Evolutionary conservation across 2,329 filamentous ascomycete genomes (phyloP).

Genomic region (Dactylellina leptospora): DNA sequence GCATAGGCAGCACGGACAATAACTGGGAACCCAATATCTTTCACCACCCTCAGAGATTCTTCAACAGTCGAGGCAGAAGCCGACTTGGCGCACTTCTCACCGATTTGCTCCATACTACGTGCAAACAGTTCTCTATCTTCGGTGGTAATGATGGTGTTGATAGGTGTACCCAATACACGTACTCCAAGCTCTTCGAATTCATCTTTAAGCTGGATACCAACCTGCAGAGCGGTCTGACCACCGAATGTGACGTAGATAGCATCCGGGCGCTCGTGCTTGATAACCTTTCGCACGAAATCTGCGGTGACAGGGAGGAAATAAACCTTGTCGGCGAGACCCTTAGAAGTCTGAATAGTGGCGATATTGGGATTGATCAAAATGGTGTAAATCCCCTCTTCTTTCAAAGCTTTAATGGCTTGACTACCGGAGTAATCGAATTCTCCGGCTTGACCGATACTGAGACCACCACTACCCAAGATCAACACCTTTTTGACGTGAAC

Average conservation of each 20-base stretch:
- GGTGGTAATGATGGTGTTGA: slow-evolving; percentile 97
- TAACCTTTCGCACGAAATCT: slow-evolving; percentile 97
- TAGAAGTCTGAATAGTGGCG: slow-evolving; percentile 97
- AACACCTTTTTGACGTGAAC: slow-evolving; percentile 93
- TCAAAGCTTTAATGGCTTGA: slow-evolving; percentile 97
- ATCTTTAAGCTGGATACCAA: slow-evolving; percentile 96
- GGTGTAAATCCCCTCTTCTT: slow-evolving; percentile 97
- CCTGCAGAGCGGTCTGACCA: slow-evolving; percentile 94
- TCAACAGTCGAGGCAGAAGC: slow-evolving; percentile 88
- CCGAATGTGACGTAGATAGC: slow-evolving; percentile 98
- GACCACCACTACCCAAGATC: slow-evolving; percentile 89
- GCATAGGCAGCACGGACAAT: slow-evolving; percentile 97
- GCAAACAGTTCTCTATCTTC: slow-evolving; percentile 98
- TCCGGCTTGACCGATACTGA: slow-evolving; percentile 96
- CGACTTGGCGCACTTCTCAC: slow-evolving; percentile 97
- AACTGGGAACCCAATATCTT: slow-evolving; percentile 92
- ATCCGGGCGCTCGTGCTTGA: slow-evolving; percentile 91
- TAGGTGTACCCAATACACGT: slow-evolving; percentile 92
- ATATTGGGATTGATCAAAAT: slow-evolving; percentile 99
- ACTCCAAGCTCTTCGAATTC: slow-evolving; percentile 94
- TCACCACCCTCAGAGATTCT: slow-evolving; percentile 86
- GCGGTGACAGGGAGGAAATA: slow-evolving; percentile 98
- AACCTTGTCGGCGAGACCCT: slow-evolving; percentile 96
- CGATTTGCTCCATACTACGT: slow-evolving; percentile 97
- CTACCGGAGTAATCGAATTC: slow-evolving; percentile 99